Base-by-base conservation (phyloP, 768 basidiomycete species). In the Lepiota brunneoincarnata region DNA sequence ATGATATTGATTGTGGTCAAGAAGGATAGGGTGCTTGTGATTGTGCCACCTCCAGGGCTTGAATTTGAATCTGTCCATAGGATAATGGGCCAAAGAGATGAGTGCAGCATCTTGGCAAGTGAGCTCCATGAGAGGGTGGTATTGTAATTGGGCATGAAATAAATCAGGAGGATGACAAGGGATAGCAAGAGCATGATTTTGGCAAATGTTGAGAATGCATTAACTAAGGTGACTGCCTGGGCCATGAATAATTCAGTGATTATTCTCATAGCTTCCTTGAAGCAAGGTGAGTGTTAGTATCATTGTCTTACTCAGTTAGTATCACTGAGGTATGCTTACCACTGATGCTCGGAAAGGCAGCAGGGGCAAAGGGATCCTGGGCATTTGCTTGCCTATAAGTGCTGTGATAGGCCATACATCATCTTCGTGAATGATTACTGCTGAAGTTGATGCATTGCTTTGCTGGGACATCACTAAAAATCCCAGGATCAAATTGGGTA, bases 181-280 rank as follows among this genome's bases (percentile, higher is more conserved):
- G 60, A 58, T 35, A 65, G 60, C 2, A 21, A 57, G 28, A 62
- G 49, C 23, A 59, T 58, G 36, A 63, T 59, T 46, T 61, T 55
- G 26, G 63, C 37, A 48, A 60, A 58, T 4, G 58, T 56, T 24
- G 61, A 59, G 24, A 61, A 7, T 12, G 61, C 55, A 48, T 63
- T 65, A n/a, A 65, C 58, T 4, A 63, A 39, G 9, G 64, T 65
- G 5, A 60, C 64, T 1, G 59, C 62, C 47, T 64, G 55, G 21
- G 57, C 64, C 18, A 64, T 59, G 3, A 59, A 51, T 34, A 64
- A 47, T 17, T 51, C 41, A 10, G 58, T 28, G 7, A 64, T 56
- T 18, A 52, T 9, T 9, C n/a, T n/a, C n/a, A n/a, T n/a, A n/a
- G n/a, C n/a, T n/a, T n/a, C n/a, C n/a, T n/a, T n/a, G n/a, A n/a